A percentile compares a stretch with the other conserved stretches of the same genome.
Evolutionary conservation across 306 rosid species (phyloP).

Genomic region (Ammopiptanthus mongolicus): DNA sequence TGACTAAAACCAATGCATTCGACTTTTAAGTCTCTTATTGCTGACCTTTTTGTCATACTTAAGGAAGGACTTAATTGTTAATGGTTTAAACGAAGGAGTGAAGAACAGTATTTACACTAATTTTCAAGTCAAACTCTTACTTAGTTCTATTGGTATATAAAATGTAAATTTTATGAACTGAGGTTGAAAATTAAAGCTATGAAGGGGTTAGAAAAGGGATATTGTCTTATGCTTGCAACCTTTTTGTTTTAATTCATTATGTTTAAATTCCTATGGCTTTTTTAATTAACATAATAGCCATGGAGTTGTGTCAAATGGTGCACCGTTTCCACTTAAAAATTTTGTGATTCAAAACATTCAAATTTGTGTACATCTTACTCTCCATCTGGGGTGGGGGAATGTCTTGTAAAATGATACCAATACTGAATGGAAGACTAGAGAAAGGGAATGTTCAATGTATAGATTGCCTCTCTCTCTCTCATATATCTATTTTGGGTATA

Average conservation of each 20-base stretch:
- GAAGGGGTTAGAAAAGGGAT: background rate
- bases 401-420: background rate
- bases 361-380: background rate
- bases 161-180: background rate
- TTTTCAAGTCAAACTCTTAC: background rate
- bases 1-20: background rate
- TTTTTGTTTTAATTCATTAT: background rate
- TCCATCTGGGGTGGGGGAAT: background rate
- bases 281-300: background rate
- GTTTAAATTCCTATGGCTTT: background rate
- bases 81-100: background rate
- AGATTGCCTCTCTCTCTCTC: background rate
- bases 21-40: background rate
- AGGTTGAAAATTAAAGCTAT: conserved; percentile 6
- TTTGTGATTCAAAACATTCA: background rate
- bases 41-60: background rate
- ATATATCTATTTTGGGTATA: background rate
- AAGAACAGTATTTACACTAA: background rate
- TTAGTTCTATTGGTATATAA: background rate
- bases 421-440: background rate
- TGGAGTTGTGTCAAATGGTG: background rate
- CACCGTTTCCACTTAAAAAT: conserved; percentile 9
- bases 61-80: background rate
- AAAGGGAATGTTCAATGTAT: background rate
- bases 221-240: background rate